These are phyloP conservation scores for Cyclotella baltica DNA, from an alignment of 108 stramenopile genomes.

Conservation along the genomic window DNA sequence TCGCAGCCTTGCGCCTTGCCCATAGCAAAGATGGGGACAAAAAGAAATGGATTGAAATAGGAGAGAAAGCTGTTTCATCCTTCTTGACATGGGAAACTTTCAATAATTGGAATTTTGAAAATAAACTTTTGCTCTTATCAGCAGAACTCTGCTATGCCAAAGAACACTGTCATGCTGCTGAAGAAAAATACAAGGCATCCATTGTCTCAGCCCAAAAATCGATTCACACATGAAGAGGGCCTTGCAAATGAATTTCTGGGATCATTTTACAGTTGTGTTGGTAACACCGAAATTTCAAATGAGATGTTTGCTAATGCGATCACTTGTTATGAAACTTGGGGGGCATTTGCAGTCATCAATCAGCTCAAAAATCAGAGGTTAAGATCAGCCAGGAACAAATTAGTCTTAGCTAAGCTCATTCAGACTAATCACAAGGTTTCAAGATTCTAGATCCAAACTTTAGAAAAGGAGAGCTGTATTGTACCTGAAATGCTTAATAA, in stretches of 20 bases:
- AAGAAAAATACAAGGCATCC: slow-evolving; percentile 7
- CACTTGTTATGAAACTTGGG: slow-evolving; percentile 15
- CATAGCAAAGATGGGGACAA: background rate
- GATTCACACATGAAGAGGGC: slow-evolving; percentile 31
- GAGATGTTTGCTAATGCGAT: background rate
- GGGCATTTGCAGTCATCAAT: slow-evolving; percentile 13
- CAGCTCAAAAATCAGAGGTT: too few species aligned
- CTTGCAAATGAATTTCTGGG: slow-evolving; percentile 15
- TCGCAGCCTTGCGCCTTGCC: background rate
- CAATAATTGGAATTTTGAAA: slow-evolving; percentile 24
- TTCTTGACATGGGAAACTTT: slow-evolving; percentile 1
- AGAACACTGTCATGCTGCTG: slow-evolving; percentile 8
- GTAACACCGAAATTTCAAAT: background rate
- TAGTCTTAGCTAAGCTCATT: too few species aligned
- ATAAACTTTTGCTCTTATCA: slow-evolving; percentile 15
- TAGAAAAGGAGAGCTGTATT: too few species aligned
- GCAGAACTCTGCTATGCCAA: slow-evolving; percentile 6
- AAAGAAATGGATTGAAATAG: slow-evolving; percentile 17
- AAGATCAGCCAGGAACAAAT: too few species aligned
- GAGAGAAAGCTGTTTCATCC: slow-evolving; percentile 1
- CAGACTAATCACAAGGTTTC: too few species aligned
- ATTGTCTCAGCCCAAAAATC: slow-evolving; percentile 11
- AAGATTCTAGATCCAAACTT: too few species aligned
- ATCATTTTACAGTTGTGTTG: background rate
- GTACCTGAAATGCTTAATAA: too few species aligned